A percentile compares a stretch with the other conserved stretches of the same genome.
Evolutionary conservation across 352 stramenopile genomes (phyloP).

Genomic region (Thalassiosira pacifica): DNA sequence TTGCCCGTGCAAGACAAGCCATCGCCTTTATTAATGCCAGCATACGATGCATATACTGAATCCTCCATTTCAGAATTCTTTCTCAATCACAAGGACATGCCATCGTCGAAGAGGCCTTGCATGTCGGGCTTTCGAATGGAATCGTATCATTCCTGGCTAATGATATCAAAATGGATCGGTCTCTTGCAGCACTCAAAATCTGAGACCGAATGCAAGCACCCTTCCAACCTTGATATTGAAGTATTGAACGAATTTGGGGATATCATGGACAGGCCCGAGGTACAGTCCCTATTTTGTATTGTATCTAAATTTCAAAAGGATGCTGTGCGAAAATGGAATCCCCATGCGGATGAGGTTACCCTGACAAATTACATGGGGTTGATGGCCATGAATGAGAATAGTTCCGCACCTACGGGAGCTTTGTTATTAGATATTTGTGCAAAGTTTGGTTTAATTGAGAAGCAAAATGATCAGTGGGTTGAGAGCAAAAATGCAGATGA

Average conservation of each 20-base stretch:
- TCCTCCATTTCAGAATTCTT: not conserved
- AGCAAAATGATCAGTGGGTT: not conserved
- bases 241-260: not conserved
- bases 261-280: not conserved
- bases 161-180: not conserved
- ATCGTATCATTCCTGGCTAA: not conserved
- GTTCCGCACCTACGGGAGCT: not conserved
- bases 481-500: not conserved
- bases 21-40: not conserved
- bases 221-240: too few relatives aligned
- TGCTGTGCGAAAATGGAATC: slow-evolving; percentile 15
- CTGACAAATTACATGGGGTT: slow-evolving; percentile 11
- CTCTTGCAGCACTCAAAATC: not conserved
- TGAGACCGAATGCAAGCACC: too few relatives aligned
- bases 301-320: slow-evolving; percentile 9
- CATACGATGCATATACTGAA: not conserved
- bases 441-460: not conserved
- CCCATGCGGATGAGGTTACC: not conserved
- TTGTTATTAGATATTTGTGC: not conserved
- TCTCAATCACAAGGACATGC: not conserved
- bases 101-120: not conserved
- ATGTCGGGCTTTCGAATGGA: not conserved
- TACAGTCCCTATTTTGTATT: too few relatives aligned
- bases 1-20: not conserved
- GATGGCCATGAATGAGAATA: slow-evolving; percentile 6